phyloP scores from a whole-genome alignment of 345 rosid genomes.

The Reutealis trisperma region DNA sequence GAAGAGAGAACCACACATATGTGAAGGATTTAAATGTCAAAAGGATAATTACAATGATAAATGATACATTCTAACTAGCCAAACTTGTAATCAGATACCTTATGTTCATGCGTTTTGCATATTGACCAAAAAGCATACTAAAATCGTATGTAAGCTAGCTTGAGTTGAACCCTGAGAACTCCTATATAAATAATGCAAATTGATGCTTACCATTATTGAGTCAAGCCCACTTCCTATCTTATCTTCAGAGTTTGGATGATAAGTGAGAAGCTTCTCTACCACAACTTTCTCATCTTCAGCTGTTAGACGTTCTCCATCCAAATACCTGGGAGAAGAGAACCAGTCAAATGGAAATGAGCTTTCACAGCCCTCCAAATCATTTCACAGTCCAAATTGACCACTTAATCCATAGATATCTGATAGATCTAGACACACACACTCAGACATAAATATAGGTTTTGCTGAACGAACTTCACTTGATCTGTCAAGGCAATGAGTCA shows the following conservation, averaged over 20 bases:
- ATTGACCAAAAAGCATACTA: neutral
- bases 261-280: conserved; percentile 64
- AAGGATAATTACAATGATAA: neutral
- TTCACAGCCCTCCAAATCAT: neutral
- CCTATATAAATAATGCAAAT: neutral
- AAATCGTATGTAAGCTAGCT: neutral
- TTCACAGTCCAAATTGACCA: neutral
- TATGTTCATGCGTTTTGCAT: neutral
- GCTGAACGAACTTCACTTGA: neutral
- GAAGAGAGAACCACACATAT: no score
- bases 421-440: no score
- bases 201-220: conserved; percentile 61
- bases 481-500: neutral
- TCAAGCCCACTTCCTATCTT: conserved; percentile 84
- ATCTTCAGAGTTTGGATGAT: conserved; percentile 76
- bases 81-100: neutral
- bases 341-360: conserved; percentile 6
- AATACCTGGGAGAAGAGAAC: conserved; percentile 48
- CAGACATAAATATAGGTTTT: no score
- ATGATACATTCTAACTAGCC: neutral
- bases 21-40: no score
- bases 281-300: conserved; percentile 62
- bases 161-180: neutral
- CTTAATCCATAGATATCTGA: neutral
- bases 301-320: conserved; percentile 67